Percentiles rank a stretch among this genome's conserved stretches.
Evolutionary conservation across 164 flowering plant genomes (phyloP).

Genomic region (Magnolia officinalis): DNA sequence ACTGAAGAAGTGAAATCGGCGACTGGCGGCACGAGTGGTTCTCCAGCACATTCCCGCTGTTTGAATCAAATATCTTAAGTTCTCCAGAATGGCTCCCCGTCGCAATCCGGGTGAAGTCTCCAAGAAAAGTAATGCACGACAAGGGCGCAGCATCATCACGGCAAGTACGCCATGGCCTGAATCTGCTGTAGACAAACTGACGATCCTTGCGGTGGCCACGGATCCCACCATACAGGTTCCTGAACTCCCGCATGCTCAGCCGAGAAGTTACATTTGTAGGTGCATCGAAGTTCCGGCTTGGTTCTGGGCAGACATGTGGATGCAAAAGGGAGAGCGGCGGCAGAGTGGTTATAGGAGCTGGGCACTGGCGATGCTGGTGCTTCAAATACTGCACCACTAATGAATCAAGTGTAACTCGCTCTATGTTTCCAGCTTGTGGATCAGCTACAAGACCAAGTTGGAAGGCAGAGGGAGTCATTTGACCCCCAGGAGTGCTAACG

Average conservation of each 20-base stretch:
- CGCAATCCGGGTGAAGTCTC: constrained; percentile 65
- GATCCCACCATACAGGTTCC: constrained; percentile 62
- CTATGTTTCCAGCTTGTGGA: constrained; percentile 44
- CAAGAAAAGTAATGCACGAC: constrained; percentile 77
- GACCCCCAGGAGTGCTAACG: constrained; percentile 25
- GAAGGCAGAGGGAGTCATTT: constrained; percentile 25
- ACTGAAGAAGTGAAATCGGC: constrained; percentile 66
- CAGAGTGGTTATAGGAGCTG: constrained; percentile 94
- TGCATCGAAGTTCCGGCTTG: constrained; percentile 78
- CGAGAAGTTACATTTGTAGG: constrained; percentile 85
- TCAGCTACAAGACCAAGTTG: constrained; percentile 50
- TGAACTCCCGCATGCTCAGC: constrained; percentile 71
- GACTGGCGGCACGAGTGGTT: constrained; percentile 69
- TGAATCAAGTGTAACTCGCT: constrained; percentile 77
- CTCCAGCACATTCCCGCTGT: constrained; percentile 62
- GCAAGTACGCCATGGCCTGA: constrained; percentile 92
- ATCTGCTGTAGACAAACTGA: constrained; percentile 89
- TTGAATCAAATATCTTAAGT: constrained; percentile 75
- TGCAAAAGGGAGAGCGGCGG: constrained; percentile 93
- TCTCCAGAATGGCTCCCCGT: constrained; percentile 82
- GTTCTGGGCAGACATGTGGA: constrained; percentile 94
- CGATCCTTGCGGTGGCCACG: constrained; percentile 80
- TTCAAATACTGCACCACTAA: constrained; percentile 89
- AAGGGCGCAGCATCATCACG: constrained; percentile 81
- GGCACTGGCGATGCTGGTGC: constrained; percentile 97